phyloP scores from a whole-genome alignment of 805 yeast species.

The Saccharomyces paradoxus region DNA sequence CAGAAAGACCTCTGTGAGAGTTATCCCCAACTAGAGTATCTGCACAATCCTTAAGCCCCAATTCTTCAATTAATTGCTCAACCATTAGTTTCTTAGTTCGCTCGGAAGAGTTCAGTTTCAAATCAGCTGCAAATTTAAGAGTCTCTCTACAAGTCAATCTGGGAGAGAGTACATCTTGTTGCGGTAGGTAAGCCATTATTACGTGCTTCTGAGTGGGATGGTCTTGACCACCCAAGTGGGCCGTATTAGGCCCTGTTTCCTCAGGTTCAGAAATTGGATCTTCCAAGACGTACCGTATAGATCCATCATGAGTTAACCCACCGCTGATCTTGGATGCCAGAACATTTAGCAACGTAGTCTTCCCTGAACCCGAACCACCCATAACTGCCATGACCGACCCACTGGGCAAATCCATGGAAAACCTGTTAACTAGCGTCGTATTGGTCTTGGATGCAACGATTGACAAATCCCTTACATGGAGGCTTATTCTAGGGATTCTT shows the following conservation, averaged over 20 bases:
- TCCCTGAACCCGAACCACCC: constrained; percentile 86
- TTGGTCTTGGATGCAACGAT: constrained; percentile 25
- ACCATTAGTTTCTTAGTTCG: constrained; percentile 44
- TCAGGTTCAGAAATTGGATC: background rate
- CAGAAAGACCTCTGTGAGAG: constrained; percentile 57
- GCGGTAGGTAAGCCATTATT: constrained; percentile 54
- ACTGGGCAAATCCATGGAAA: constrained; percentile 51
- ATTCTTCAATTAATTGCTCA: constrained; percentile 49
- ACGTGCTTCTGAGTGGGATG: constrained; percentile 6
- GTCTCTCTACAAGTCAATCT: constrained; percentile 69
- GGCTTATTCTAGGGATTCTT: constrained; percentile 14
- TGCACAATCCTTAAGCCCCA: constrained; percentile 59
- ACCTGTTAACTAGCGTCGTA: constrained; percentile 36
- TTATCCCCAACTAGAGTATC: constrained; percentile 51
- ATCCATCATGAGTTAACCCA: constrained; percentile 37
- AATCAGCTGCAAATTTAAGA: constrained; percentile 58
- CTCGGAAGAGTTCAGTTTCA: constrained; percentile 45
- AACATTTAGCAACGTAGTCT: constrained; percentile 68
- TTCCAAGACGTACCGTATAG: constrained; percentile 28
- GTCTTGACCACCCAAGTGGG: background rate
- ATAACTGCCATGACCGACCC: constrained; percentile 69
- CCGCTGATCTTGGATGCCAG: constrained; percentile 44
- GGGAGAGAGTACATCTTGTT: constrained; percentile 65
- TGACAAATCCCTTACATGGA: constrained; percentile 23
- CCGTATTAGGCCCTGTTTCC: background rate